Evolutionary conservation across 176 grass and related monocot genomes (phyloP), one percentile per base, ranked within the genome.

Genomic region (Oryza australiensis): DNA sequence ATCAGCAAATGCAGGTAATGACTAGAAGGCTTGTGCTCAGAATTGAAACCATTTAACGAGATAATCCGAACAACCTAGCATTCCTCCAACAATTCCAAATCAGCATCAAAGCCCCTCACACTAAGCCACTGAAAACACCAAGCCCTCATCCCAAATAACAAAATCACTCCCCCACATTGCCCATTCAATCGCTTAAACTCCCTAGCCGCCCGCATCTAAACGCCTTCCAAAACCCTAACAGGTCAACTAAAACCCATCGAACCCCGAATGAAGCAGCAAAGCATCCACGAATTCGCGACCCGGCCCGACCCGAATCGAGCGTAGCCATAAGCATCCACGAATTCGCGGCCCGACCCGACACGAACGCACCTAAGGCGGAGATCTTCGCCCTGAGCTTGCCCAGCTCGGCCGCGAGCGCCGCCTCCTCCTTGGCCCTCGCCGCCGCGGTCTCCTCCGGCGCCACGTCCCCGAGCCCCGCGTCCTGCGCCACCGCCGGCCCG

Each of bases 341-440:
- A n/a, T n/a, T 32, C 15, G 1, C 1, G 16, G 1, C 22, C 4
- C 18, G 14, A 37, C 30, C 5, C 59, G 27, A 82, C 4, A 49
- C 49, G 40, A 13, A 81, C 82, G 72, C 57, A 90, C 88, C 84
- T 90, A 90, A 40, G 62, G 23, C 13, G 62, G 68, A 69, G 88
- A 75, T 78, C 84, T 86, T 83, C 12, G 74, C 79, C 88, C 74
- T 49, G 74, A 90, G 83, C 88, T 86, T 83, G 23, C 16, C 79
- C 37, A 86, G 48, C 74, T 86, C 79, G 68, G 68, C 79, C 43
- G 37, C 68, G 23, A 90, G 74, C 73, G 26, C 79, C 67, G 46
- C 88, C 67, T 64, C 88, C 78, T 89, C 88, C 73, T 89, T 23
- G 24, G 71, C 83, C 78, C 34, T 66, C 66, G 83, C 83, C 59